Evolutionary conservation across 257 asterid species (phyloP), one percentile per base, ranked within the genome.

Genomic region (Salvia splendens): DNA sequence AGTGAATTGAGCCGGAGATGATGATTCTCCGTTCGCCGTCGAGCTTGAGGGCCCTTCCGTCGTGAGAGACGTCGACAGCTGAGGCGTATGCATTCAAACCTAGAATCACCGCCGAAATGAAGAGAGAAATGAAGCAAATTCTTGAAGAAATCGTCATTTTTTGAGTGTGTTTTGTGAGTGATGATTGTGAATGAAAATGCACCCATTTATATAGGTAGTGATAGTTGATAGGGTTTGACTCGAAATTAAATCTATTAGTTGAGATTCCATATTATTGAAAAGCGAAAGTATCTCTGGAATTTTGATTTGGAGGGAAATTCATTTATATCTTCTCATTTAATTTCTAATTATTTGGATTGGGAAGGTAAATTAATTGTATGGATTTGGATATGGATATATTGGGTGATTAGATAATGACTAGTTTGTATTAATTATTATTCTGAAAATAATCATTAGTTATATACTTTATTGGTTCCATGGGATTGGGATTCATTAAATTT

Each of bases 1-100:
- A 89, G 65, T 89, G 96, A 16, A 87, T 89, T 0, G 96, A 76
- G 11, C 95, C 96, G 0, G 96, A 89, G 1, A 89, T 8, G 3
- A 89, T 62, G 42, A 89, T 64, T 60, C 64, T 69, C 0, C 91
- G 81, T 35, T 82, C 54, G 0, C 96, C 95, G n/a, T 85, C 32
- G 42, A 89, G 76, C 5, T 60, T 87, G 35, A 89, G 74, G 0
- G 89, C 95, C 32, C 96, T 71, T 17, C 86, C 89, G 67, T 89
- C 93, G 17, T 84, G 78, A 1, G 86, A 79, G 7, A 89, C 86
- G 0, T 89, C 64, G 3, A 20, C 5, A 1, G 74, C 82, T 0
- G 12, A 50, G n/a, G 38, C 49, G 48, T 40, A 14, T 3, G 38
- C 30, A 11, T 2, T 38, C 15, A 62, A 20, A 3, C 14, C 0